Evolutionary conservation across 2,329 filamentous ascomycete genomes (phyloP), one percentile per base, ranked within the genome.

Genomic region (Penicillium sumatraense): DNA sequence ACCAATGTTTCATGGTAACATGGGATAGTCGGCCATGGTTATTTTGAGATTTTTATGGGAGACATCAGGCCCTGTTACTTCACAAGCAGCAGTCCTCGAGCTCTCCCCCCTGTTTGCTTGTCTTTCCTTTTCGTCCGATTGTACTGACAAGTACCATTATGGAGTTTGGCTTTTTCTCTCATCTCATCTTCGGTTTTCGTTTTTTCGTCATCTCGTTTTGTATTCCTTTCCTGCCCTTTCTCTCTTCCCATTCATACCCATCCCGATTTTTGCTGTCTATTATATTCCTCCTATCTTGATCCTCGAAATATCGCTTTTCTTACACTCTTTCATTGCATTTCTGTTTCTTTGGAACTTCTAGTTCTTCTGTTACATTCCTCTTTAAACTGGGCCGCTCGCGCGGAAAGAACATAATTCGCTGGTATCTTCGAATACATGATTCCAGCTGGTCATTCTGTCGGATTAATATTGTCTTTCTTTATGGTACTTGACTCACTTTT

Each of bases 301-400:
- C 26, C 44, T 31, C 24, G 29, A 38, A 31, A 24, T 23, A 16
- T 53, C 58, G 60, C 53, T 51, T 54, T 46, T 54, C 56, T 51
- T 27, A 48, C 53, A 58, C 51, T 41, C 53, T 59, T 60, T 47
- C 27, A 27, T 51, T 54, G 47, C 29, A 56, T 38, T 52, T 38
- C 52, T 54, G 14, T 42, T 40, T 20, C 36, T 23, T 40, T 31
- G 36, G 8, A n/a, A 44, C 18, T 49, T 55, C 41, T 45, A 33
- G 13, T 38, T 42, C n/a, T n/a, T 47, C 33, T 45, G 31, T 51
- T 24, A 55, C 21, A 42, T 31, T 44, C 46, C 51, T 49, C 16
- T 42, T 26, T 62, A 64, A 56, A 61, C 49, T 55, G 54, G 54
- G 51, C 60, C 58, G 62, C 63, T 62, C 63, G 41, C 60, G 62